These are phyloP conservation scores for Trichocladium antarcticum DNA, from an alignment of 495 filamentous ascomycete genomes.

Conservation along the genomic window DNA sequence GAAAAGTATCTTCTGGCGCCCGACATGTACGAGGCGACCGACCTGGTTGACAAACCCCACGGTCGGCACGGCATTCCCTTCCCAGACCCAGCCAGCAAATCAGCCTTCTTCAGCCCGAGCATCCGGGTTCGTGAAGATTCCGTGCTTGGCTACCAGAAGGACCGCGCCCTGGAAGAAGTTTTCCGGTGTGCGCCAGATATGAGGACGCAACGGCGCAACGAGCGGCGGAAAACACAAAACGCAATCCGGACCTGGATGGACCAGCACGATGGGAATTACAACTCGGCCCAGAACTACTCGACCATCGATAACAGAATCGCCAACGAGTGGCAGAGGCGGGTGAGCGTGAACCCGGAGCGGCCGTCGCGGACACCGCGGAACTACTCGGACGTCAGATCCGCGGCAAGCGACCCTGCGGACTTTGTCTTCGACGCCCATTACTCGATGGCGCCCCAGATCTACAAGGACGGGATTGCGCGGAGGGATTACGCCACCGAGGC, in stretches of 20 bases:
- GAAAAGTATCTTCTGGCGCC: constrained; percentile 64
- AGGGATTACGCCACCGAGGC: constrained; percentile 23
- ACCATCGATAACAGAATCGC: constrained; percentile 35
- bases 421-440: constrained; percentile 35
- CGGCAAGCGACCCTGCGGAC: constrained; percentile 45
- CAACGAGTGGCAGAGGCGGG: constrained; percentile 30
- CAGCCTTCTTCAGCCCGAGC: constrained; percentile 55
- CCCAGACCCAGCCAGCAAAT: constrained; percentile 40
- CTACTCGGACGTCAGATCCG: constrained; percentile 41
- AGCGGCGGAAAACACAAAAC: constrained; percentile 56
- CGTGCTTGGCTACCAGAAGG: constrained; percentile 73
- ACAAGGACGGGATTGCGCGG: constrained; percentile 15
- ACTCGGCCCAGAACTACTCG: constrained; percentile 44
- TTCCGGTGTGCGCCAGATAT: constrained; percentile 51
- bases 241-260: constrained; percentile 85
- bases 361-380: constrained; percentile 30
- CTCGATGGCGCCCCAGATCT: constrained; percentile 21
- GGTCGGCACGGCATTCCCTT: constrained; percentile 30
- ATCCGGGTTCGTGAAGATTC: constrained; percentile 69
- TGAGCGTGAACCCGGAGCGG: constrained; percentile 34
- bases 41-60: constrained; percentile 47
- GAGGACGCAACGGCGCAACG: constrained; percentile 41
- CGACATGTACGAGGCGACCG: constrained; percentile 61
- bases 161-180: constrained; percentile 83
- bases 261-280: constrained; percentile 49